Base-by-base conservation (phyloP, 2,329 filamentous ascomycete species). In the Xenosphaeropsis pyriputrescens region DNA sequence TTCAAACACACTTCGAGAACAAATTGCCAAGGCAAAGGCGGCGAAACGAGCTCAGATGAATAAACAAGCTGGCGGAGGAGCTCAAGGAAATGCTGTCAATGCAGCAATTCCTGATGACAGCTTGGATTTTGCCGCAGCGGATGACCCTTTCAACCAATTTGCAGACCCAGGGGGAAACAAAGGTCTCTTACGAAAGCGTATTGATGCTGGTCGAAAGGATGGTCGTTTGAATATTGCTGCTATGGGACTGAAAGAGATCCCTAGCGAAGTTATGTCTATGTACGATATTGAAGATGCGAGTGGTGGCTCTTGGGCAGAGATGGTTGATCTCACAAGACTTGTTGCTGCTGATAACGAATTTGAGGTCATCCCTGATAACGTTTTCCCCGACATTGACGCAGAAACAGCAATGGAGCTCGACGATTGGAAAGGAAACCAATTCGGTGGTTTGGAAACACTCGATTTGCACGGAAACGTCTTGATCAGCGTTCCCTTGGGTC, bases 281-380 rank as follows among this genome's bases (percentile, higher is more conserved):
- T 96, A 95, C 55, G 82, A 86, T 48, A 65, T 84, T 14, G 77
- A 86, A 38, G 73, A 79, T 29, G 66, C 64, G 11, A 63, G 70
- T 16, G 74, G 70, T 29, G 71, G 76, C 9, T 75, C 79, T 26
- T 96, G 91, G 91, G 86, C 86, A 2, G 89, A 96, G 57, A 80
- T 82, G 41, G 85, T 96, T 9, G 89, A 96, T 52, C 61, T 96
- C 34, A 81, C 79, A 1, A 76, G 81, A 43, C 76, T 96, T 36
- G 74, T 91, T 45, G 86, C 83, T 5, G 86, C 89, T 7, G 86
- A 94, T 52, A 96, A 98, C 51, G 84, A 94, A 50, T 58, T 98
- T 35, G 75, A 84, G 49, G 64, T 66, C 22, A 65, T 96, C 26
- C 71, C 75, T 2, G 83, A 91, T 14, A 62, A 65, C 2, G 64